Base-by-base conservation (phyloP, 495 filamentous ascomycete species). In the Penicillium alfredii region DNA sequence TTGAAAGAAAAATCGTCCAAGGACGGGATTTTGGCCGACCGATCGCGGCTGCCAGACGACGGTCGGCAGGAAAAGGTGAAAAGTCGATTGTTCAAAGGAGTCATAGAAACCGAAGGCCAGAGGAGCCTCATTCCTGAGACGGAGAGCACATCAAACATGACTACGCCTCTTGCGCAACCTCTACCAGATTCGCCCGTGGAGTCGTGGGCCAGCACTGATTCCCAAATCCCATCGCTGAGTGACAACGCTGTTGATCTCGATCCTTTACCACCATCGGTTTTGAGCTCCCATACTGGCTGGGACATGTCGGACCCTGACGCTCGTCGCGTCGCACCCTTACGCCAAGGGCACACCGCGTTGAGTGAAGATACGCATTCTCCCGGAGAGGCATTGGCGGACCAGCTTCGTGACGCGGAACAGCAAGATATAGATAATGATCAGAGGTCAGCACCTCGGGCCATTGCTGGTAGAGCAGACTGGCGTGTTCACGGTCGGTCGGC, bases 101-200 rank as follows among this genome's bases (percentile, higher is more conserved):
- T 70, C 13, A 62, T 68, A 42, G 63, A 71, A 13, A 53, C 53
- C 14, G 66, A 60, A 41, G 51, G 51, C 6, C 44, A 54, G 10
- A 61, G 35, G 44, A 44, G 44, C 34, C 45, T 53, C 3, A 47
- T 66, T 6, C 40, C 56, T 23, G 80, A 84, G 38, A 59, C 73
- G 9, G 82, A 86, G 33, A 84, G 75, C 56, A 80, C 78, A 24
- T 92, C 86, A 1, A 87, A 83, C 40, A 74, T 86, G 51, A 74
- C 82, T 8, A 94, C 87, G 0, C 87, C 87, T 1, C 66, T 90
- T 26, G 86, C 78, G 4, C 73, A 77, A 15, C 85, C 86, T 4
- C 60, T 83, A 23, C 64, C 71, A 3, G 77, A 78, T 34, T 64
- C 66, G 7, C 55, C 57, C 1, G 37, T 54, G 31, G 57, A 46